Evolutionary conservation across 2,329 filamentous ascomycete genomes (phyloP), one percentile per base, ranked within the genome.

Genomic region (Ambrosiella beaveri): DNA sequence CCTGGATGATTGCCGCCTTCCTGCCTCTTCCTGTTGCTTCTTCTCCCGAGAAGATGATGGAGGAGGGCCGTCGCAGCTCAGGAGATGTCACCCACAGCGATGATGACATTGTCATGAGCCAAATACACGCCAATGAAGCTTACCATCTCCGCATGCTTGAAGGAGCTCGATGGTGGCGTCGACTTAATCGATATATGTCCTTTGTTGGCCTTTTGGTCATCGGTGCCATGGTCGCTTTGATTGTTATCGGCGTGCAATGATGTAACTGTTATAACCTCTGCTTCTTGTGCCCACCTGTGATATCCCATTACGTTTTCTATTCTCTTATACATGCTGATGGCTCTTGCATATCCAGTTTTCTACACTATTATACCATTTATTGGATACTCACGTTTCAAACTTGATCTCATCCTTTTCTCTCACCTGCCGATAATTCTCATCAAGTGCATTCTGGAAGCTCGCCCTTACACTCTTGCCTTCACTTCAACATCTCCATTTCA

Each of bases 1-100:
- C 84, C 58, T 94, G 88, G 88, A 86, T 91, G 72, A 74, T 88
- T 62, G 88, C 84, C 1, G 79, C 87, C 1, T 75, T 90, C 57
- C 73, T 93, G 11, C 86, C 86, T 1, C 70, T 94, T 6, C 86
- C 86, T 8, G 72, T 73, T 1, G 75, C 76, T 57, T 77, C 81
- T 7, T 70, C 73, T 17, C 64, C 69, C 1, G 77, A 80, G 7
- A 70, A 73, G 27, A 64, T 70, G 1, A 78, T 80, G 68, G 71
- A 74, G 44, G 75, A 82, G 65, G 68, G 65, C 41, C 53, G 52
- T 35, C 56, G 47, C 51, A 57, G 59, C 39, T 56, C 39, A 27
- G 56, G 53, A 13, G 56, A 61, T 47, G 47, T 57, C 35, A 17
- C 51, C 12, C 39, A 41, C 11, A 38, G 36, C 11, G 39, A 58